Conservation (phyloP, 2,329 filamentous ascomycete species). For the Clarireedia monteithiana region DNA sequence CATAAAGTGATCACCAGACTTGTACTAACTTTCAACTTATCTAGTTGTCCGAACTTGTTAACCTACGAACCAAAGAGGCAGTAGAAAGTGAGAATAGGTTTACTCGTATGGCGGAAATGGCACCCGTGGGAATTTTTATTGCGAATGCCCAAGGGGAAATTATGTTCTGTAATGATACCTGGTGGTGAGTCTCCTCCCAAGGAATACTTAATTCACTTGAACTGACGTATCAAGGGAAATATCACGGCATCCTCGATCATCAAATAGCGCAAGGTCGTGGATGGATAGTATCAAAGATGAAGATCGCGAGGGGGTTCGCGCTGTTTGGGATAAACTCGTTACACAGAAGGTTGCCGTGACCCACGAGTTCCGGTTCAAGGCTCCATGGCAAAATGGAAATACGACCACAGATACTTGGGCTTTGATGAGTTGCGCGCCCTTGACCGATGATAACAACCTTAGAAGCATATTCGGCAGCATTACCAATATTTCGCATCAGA, state of each 20-base stretch:
- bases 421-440: conserved; percentile 67
- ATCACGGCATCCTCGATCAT: conserved; percentile 54
- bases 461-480: conserved; percentile 75
- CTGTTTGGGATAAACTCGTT: conserved; percentile 56
- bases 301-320: conserved; percentile 50
- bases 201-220: background rate
- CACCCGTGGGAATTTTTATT: conserved; percentile 62
- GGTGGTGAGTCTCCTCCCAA: conserved; percentile 29
- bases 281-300: conserved; percentile 64
- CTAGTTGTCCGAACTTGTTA: conserved; percentile 61
- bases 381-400: conserved; percentile 51
- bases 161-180: conserved; percentile 76
- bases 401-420: conserved; percentile 67
- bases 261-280: conserved; percentile 56
- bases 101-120: conserved; percentile 39
- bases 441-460: conserved; percentile 57
- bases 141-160: conserved; percentile 64
- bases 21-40: background rate
- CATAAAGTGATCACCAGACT: background rate
- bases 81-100: conserved; percentile 69
- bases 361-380: conserved; percentile 69
- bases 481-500: conserved; percentile 80
- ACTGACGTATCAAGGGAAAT: conserved; percentile 44
- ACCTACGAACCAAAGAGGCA: conserved; percentile 53
- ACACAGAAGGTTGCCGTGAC: conserved; percentile 56